These are phyloP conservation scores for Microdochium paspali DNA, from an alignment of 2,329 filamentous ascomycete species.

Conservation along the genomic window DNA sequence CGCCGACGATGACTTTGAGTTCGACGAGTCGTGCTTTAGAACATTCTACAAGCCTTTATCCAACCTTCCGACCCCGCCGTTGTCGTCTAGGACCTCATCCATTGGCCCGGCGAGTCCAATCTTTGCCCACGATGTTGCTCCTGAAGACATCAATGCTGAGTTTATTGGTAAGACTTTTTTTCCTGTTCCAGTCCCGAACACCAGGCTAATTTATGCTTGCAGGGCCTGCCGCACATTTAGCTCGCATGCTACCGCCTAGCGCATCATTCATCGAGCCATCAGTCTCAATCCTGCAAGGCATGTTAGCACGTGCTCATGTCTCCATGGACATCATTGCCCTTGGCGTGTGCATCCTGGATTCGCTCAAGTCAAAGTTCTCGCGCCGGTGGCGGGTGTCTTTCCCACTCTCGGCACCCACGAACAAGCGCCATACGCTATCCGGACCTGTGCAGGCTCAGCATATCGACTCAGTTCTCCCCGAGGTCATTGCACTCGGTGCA, in stretches of 20 bases:
- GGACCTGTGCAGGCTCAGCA: conserved; percentile 27
- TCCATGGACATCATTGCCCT: conserved; percentile 54
- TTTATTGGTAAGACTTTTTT: conserved; percentile 29
- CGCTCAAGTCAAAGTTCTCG: conserved; percentile 52
- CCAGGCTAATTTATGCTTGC: conserved; percentile 1
- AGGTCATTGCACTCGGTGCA: conserved; percentile 53
- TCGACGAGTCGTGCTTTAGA: conserved; percentile 43
- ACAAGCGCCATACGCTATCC: conserved; percentile 33
- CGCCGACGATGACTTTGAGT: conserved; percentile 35
- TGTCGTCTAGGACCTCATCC: conserved; percentile 37
- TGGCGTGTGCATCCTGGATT: conserved; percentile 58
- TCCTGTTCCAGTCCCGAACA: background rate
- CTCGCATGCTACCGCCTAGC: conserved; percentile 55
- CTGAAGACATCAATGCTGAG: conserved; percentile 30
- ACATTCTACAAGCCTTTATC: conserved; percentile 57
- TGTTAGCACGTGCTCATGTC: conserved; percentile 47
- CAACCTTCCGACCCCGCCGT: conserved; percentile 58
- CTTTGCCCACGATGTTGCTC: conserved; percentile 28
- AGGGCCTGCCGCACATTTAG: conserved; percentile 58
- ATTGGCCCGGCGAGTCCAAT: conserved; percentile 30
- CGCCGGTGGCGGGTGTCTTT: conserved; percentile 52
- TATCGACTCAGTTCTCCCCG: conserved; percentile 52
- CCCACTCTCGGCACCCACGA: conserved; percentile 28
- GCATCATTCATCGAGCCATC: conserved; percentile 52
- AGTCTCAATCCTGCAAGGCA: conserved; percentile 47